Evolutionary conservation across 495 filamentous ascomycete genomes (phyloP).

Genomic region (Mytilinidion resinicola): DNA sequence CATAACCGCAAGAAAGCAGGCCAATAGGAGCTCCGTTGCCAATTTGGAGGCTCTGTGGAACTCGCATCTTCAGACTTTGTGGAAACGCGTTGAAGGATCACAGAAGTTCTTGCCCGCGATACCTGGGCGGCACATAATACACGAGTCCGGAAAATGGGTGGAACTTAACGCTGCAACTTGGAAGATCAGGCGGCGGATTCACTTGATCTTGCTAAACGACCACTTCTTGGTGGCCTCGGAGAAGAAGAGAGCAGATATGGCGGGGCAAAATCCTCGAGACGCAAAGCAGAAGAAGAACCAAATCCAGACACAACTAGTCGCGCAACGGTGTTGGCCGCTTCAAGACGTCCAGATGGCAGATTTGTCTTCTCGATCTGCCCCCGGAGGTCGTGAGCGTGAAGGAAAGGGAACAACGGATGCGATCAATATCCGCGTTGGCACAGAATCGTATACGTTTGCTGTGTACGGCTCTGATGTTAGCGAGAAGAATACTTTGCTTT

Average conservation of each 20-base stretch:
- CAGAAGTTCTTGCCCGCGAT: slow-evolving; percentile 93
- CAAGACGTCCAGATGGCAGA: slow-evolving; percentile 92
- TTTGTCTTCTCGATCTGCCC: slow-evolving; percentile 55
- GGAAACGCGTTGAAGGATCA: slow-evolving; percentile 92
- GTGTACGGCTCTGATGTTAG: slow-evolving; percentile 62
- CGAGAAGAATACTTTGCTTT: slow-evolving; percentile 73
- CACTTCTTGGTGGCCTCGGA: slow-evolving; percentile 88
- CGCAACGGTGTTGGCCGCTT: slow-evolving; percentile 90
- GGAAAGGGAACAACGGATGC: slow-evolving; percentile 68
- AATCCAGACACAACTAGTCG: slow-evolving; percentile 66
- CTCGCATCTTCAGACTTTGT: slow-evolving; percentile 75
- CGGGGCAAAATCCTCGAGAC: slow-evolving; percentile 27
- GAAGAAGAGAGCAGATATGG: slow-evolving; percentile 74
- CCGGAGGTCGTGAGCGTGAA: slow-evolving; percentile 38
- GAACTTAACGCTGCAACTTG: slow-evolving; percentile 96
- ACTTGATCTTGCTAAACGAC: slow-evolving; percentile 89
- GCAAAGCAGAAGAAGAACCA: slow-evolving; percentile 22
- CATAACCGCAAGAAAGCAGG: slow-evolving; percentile 53
- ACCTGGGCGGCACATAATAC: slow-evolving; percentile 81
- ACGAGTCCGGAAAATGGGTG: slow-evolving; percentile 86
- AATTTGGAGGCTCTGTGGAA: slow-evolving; percentile 96
- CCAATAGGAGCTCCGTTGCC: slow-evolving; percentile 76
- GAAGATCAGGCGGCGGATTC: slow-evolving; percentile 77
- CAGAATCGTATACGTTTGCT: slow-evolving; percentile 87
- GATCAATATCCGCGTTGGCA: slow-evolving; percentile 81